A percentile compares a stretch with the other conserved stretches of the same genome.
phyloP scores from a whole-genome alignment of 768 basidiomycete species.

The Amyloporia xantha region DNA sequence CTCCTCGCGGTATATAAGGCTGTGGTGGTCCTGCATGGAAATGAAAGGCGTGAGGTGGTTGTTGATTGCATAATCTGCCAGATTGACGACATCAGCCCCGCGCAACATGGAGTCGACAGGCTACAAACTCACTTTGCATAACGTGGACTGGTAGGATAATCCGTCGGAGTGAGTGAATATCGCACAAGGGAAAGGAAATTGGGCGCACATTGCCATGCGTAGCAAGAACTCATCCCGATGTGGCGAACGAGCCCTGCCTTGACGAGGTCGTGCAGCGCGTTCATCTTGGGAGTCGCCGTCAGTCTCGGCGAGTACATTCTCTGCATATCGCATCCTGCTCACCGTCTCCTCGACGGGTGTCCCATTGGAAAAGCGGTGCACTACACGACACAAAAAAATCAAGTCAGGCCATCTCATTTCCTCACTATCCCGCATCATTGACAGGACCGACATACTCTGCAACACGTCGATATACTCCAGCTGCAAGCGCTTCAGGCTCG shows the following conservation, averaged over 20 bases:
- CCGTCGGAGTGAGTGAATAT: background rate
- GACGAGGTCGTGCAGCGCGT: slow-evolving; percentile 41
- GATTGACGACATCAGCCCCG: background rate
- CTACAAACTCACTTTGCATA: slow-evolving; percentile 20
- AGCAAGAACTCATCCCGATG: slow-evolving; percentile 34
- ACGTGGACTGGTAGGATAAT: slow-evolving; percentile 17
- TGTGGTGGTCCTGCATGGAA: slow-evolving; percentile 60
- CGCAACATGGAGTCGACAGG: background rate
- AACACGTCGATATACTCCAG: slow-evolving; percentile 73
- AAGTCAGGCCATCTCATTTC: slow-evolving; percentile 10
- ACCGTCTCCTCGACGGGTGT: slow-evolving; percentile 37
- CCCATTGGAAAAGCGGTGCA: slow-evolving; percentile 27
- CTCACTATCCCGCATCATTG: background rate
- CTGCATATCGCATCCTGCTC: background rate
- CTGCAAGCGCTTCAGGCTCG: slow-evolving; percentile 60
- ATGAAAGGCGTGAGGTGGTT: slow-evolving; percentile 46
- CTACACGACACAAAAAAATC: slow-evolving; percentile 5
- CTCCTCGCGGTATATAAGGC: slow-evolving; percentile 53
- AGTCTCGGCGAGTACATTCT: background rate
- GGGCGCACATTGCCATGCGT: slow-evolving; percentile 28
- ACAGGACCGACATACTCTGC: slow-evolving; percentile 44
- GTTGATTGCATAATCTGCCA: slow-evolving; percentile 34
- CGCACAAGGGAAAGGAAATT: background rate
- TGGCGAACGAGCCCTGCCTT: slow-evolving; percentile 38
- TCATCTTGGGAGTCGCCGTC: slow-evolving; percentile 25